Conservation (phyloP, 257 asterid species). For the Salvia rosmarinus region DNA sequence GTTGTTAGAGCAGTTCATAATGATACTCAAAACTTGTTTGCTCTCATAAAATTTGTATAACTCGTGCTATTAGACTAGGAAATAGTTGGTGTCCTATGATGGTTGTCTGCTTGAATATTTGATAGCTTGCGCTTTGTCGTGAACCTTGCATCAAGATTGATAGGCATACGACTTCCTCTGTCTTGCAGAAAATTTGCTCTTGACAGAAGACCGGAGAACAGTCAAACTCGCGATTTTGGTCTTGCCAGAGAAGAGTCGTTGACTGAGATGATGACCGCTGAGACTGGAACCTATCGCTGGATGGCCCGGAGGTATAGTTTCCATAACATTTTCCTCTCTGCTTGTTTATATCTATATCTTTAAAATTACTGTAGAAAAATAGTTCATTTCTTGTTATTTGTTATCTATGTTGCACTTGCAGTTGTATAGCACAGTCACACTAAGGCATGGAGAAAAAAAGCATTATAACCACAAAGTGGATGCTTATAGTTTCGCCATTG, state of each 20-base stretch:
- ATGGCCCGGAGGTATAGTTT: conserved; percentile 95
- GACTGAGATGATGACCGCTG: conserved; percentile 99
- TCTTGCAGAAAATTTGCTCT: conserved; percentile 80
- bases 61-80: background rate
- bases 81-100: background rate
- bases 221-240: conserved; percentile 96
- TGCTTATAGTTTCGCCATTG: conserved; percentile 96
- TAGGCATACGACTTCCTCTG: conserved; percentile 21
- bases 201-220: conserved; percentile 79
- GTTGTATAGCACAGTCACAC: conserved; percentile 96
- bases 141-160: background rate
- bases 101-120: background rate
- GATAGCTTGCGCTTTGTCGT: background rate
- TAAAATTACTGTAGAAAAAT: no score
- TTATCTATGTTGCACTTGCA: conserved; percentile 69
- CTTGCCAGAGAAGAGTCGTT: conserved; percentile 96
- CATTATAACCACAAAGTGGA: conserved; percentile 97
- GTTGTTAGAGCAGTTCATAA: no score
- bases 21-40: background rate
- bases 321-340: conserved; percentile 41
- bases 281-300: conserved; percentile 99
- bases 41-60: background rate
- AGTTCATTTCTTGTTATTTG: no score
- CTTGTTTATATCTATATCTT: background rate
- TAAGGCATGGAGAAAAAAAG: conserved; percentile 96